These are phyloP conservation scores for Seiridium cupressi DNA, from an alignment of 2,329 filamentous ascomycete species.

Conservation along the genomic window DNA sequence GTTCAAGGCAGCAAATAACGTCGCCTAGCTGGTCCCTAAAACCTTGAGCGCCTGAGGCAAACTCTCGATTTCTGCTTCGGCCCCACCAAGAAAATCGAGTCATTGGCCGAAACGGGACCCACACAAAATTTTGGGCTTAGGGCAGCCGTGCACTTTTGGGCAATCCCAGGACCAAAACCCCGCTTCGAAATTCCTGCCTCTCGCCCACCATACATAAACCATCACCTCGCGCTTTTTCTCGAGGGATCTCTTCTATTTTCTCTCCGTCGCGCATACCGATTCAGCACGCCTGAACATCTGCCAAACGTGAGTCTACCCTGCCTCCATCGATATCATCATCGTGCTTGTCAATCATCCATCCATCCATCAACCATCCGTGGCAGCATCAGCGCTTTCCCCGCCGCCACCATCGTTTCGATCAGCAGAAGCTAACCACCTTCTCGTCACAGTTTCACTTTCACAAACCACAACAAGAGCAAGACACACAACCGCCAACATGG, in stretches of 20 bases:
- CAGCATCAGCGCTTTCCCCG: background rate
- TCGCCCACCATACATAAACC: background rate
- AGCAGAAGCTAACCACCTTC: background rate
- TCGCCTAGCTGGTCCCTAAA: background rate
- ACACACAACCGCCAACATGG: conserved; percentile 33
- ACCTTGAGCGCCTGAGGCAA: background rate
- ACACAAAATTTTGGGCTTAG: conserved; percentile 6
- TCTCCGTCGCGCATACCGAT: conserved; percentile 3
- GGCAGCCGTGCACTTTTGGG: conserved; percentile 2
- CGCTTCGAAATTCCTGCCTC: background rate
- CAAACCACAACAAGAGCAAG: background rate
- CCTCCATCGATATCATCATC: background rate
- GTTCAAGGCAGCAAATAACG: too few species aligned
- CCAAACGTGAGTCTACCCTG: background rate
- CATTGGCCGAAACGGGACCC: conserved; percentile 1
- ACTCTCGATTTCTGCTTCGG: background rate
- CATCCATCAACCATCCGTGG: background rate
- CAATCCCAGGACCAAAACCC: background rate
- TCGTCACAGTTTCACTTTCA: conserved; percentile 4
- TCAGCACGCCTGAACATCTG: conserved; percentile 4
- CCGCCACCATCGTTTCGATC: background rate
- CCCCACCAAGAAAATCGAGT: background rate
- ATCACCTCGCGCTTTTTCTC: conserved; percentile 4
- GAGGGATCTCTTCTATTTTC: background rate
- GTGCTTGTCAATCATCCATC: background rate